Evolutionary conservation across 2,329 filamentous ascomycete species (phyloP).

Genomic region (Colletotrichum somersetense): DNA sequence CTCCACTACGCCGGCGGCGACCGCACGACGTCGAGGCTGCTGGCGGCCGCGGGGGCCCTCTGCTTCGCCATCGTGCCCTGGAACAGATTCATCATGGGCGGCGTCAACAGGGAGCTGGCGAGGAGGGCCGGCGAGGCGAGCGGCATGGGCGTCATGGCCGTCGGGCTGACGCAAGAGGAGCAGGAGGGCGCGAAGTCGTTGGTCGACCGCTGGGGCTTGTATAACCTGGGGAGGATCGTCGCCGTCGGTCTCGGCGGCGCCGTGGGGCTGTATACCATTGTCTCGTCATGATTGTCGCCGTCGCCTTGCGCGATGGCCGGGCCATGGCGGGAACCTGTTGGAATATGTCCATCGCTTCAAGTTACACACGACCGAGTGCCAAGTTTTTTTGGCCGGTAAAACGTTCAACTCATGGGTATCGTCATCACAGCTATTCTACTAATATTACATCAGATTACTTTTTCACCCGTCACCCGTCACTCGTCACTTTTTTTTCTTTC

Average conservation of each 20-base stretch:
- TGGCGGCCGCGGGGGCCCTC: constrained; percentile 60
- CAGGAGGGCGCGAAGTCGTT: constrained; percentile 63
- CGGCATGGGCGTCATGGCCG: constrained; percentile 51
- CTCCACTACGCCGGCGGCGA: constrained; percentile 32
- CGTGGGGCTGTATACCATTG: constrained; percentile 48
- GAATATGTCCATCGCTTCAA: too few relatives aligned
- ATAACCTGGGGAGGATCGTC: constrained; percentile 62
- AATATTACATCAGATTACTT: constrained; percentile 36
- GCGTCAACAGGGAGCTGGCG: constrained; percentile 62
- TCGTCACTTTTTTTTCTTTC: neutral
- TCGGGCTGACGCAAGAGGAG: constrained; percentile 53
- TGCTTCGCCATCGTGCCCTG: constrained; percentile 64
- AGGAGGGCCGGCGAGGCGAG: constrained; percentile 57
- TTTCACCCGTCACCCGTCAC: too few relatives aligned
- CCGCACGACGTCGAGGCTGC: constrained; percentile 53
- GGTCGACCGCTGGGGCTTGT: constrained; percentile 67
- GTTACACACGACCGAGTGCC: neutral
- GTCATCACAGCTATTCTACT: constrained; percentile 38
- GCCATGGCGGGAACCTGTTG: too few relatives aligned
- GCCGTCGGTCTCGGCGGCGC: constrained; percentile 47
- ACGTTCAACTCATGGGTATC: constrained; percentile 32
- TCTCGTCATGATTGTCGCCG: constrained; percentile 39
- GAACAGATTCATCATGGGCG: constrained; percentile 60
- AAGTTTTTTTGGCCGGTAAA: neutral
- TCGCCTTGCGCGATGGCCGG: too few relatives aligned